Percentiles rank a stretch among this genome's conserved stretches.
These are phyloP conservation scores for Delonix regia DNA, from an alignment of 306 rosid genomes.

Conservation along the genomic window DNA sequence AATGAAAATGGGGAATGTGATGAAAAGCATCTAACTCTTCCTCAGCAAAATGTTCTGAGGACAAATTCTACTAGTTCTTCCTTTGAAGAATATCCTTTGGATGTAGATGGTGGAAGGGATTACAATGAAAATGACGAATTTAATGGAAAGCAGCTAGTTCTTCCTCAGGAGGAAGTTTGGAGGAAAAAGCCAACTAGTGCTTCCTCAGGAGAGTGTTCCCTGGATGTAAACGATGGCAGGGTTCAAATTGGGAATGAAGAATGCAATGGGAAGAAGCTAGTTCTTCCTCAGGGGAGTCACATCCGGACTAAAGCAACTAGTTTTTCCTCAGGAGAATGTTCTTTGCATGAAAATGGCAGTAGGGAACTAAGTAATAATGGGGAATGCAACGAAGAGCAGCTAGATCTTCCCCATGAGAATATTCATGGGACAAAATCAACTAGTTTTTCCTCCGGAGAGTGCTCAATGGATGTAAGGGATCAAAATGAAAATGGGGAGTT, in stretches of 20 bases:
- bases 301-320: neutral
- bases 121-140: neutral
- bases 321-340: neutral
- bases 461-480: conserved; percentile 28
- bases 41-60: neutral
- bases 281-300: neutral
- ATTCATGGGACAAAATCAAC: neutral
- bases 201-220: conserved; percentile 5
- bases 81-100: neutral
- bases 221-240: conserved; percentile 19
- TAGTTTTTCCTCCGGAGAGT: conserved; percentile 40
- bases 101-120: neutral
- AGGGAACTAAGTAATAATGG: conserved; percentile 24
- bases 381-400: conserved; percentile 31
- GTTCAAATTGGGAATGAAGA: conserved; percentile 30
- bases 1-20: conserved; percentile 25
- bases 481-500: conserved; percentile 25
- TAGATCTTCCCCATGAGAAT: neutral
- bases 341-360: conserved; percentile 19
- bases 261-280: conserved; percentile 15
- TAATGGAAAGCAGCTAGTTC: neutral
- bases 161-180: conserved; percentile 10
- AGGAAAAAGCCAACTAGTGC: neutral
- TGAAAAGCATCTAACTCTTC: neutral
- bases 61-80: neutral